Base-by-base conservation (phyloP, 192 early-diverging fungal genomes). In the Anaeromyces robustus region DNA sequence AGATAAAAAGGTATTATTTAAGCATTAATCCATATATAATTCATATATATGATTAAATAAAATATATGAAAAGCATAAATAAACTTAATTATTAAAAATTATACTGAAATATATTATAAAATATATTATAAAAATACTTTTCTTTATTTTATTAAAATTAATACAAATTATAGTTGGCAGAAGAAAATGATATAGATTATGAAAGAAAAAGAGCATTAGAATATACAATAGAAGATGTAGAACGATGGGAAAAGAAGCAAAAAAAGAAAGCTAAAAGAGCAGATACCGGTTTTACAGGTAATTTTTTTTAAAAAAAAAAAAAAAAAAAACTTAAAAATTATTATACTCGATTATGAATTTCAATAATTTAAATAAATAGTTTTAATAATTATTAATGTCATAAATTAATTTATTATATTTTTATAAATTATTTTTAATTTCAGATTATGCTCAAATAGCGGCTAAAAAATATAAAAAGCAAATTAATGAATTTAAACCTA, bases 381-480 rank as follows among this genome's bases (percentile, higher is more conserved):
- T n/a, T n/a, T n/a, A n/a, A n/a, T n/a, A n/a, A n/a, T n/a, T n/a
- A n/a, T n/a, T n/a, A n/a, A n/a, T n/a, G n/a, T n/a, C n/a, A n/a
- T n/a, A n/a, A n/a, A n/a, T n/a, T n/a, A n/a, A n/a, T n/a, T n/a
- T n/a, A n/a, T n/a, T n/a, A n/a, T n/a, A n/a, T n/a, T n/a, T n/a
- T n/a, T n/a, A n/a, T n/a, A n/a, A n/a, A n/a, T n/a, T n/a, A n/a
- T n/a, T n/a, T n/a, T n/a, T n/a, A n/a, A n/a, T 12, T 22, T 7
- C 81, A 93, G 94, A 95, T 80, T 95, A 92, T 83, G 85, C 88
- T 26, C 96, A 98, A 83, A 89, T 92, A 43, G 93, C 96, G 37
- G 90, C 92, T 29, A 94, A 94, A 78, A 97, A 97, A 83, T 99
- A 99, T 85, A 85, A 92, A 34, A 89, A 91, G 12, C 87, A 93